Conservation (phyloP, 768 basidiomycete genomes). For the Cystofilobasidium bisporidii region DNA sequence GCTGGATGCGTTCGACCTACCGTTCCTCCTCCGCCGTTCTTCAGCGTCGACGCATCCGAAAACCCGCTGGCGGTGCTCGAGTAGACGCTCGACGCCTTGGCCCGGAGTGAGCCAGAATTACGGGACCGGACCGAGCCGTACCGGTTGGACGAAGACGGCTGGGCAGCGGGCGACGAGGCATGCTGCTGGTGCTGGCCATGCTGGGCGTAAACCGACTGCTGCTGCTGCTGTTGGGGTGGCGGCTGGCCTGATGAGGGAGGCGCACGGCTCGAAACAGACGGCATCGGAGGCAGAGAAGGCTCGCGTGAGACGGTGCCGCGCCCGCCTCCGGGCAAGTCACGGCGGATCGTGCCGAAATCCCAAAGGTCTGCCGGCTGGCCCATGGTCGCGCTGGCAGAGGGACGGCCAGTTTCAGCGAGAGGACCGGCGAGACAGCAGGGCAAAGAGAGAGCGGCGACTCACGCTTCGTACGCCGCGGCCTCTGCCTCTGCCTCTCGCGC, state of each 20-base stretch:
- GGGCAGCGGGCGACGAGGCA: neutral
- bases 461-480: constrained; percentile 57
- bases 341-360: constrained; percentile 28
- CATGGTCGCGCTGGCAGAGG: constrained; percentile 24
- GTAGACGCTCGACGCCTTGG: neutral
- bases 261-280: neutral
- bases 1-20: neutral
- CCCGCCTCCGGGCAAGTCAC: constrained; percentile 14
- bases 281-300: constrained; percentile 12
- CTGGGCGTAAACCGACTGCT: neutral
- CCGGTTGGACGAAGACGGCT: neutral
- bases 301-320: constrained; percentile 21
- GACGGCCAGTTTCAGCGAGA: constrained; percentile 2
- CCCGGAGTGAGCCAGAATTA: neutral
- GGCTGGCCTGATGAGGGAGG: neutral
- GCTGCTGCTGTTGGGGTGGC: neutral
- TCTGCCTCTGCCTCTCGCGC: constrained; percentile 62
- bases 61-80: neutral
- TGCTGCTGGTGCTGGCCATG: neutral
- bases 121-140: constrained; percentile 9
- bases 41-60: constrained; percentile 5
- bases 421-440: too few species aligned
- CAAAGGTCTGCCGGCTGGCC: constrained; percentile 23
- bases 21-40: constrained; percentile 5
- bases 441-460: constrained; percentile 37